These are phyloP conservation scores for Pyricularia grisea DNA, from an alignment of 2,329 filamentous ascomycete species.

Conservation along the genomic window DNA sequence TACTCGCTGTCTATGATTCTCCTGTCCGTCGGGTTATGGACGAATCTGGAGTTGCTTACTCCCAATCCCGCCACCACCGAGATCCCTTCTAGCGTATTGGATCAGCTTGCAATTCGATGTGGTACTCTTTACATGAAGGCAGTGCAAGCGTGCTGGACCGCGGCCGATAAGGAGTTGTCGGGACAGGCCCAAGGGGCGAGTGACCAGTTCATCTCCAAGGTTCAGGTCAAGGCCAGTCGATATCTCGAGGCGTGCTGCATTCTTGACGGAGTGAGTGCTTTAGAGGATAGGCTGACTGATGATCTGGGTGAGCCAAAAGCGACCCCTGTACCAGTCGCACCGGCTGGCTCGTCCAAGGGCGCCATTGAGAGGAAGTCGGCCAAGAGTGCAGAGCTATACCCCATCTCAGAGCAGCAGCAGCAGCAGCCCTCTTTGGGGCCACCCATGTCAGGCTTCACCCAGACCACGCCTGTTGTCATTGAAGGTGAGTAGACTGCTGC, in stretches of 20 bases:
- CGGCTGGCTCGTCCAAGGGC: conserved; percentile 13
- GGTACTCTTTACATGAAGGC: conserved; percentile 69
- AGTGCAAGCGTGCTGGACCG: conserved; percentile 60
- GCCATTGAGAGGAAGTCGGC: not conserved
- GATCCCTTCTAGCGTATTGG: conserved; percentile 51
- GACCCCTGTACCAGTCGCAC: not conserved
- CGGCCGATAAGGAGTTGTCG: conserved; percentile 53
- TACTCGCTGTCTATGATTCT: conserved; percentile 67
- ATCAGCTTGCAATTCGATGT: conserved; percentile 57
- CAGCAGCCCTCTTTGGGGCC: not conserved
- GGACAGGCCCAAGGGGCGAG: conserved; percentile 27
- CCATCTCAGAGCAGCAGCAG: not conserved
- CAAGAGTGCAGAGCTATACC: not conserved
- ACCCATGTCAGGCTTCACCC: conserved; percentile 1
- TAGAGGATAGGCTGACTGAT: conserved; percentile 43
- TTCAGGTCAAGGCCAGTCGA: conserved; percentile 45
- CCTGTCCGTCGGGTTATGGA: conserved; percentile 69
- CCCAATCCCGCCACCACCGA: conserved; percentile 34
- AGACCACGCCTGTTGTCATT: conserved; percentile 5
- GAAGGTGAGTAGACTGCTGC: not conserved
- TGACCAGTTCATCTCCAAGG: conserved; percentile 41
- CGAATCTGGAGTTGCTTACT: conserved; percentile 47
- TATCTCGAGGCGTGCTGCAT: conserved; percentile 55
- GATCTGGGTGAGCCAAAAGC: conserved; percentile 26
- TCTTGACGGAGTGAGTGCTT: conserved; percentile 46